phyloP scores from a whole-genome alignment of 2,329 filamentous ascomycete species.

The Xylariaceae sp. region DNA sequence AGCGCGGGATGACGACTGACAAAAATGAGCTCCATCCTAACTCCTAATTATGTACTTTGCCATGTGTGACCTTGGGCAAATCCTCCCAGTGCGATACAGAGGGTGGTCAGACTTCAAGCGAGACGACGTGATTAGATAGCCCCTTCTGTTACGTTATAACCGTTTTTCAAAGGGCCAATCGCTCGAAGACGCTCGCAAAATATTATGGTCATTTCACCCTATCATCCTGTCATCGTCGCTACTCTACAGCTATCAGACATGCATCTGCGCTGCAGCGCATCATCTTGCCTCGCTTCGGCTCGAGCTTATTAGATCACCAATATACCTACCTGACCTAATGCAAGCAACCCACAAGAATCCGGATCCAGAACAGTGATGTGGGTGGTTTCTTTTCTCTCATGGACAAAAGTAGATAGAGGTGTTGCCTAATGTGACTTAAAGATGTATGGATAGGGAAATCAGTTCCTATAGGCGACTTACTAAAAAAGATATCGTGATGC shows the following conservation, averaged over 20 bases:
- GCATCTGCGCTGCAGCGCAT: conserved; percentile 9
- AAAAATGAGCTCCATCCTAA: background rate
- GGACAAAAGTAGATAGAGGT: conserved; percentile 18
- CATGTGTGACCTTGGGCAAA: conserved; percentile 18
- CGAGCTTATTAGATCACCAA: background rate
- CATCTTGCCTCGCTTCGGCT: conserved; percentile 9
- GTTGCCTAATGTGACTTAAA: conserved; percentile 15
- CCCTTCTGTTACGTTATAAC: background rate
- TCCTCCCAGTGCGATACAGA: too few relatives aligned
- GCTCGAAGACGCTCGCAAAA: too few relatives aligned
- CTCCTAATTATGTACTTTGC: conserved; percentile 10
- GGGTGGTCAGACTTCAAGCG: conserved; percentile 23
- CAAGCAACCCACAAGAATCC: background rate
- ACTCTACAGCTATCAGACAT: conserved; percentile 1
- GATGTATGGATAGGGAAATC: conserved; percentile 22
- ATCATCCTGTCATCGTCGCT: conserved; percentile 3
- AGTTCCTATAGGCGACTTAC: background rate
- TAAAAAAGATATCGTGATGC: conserved; percentile 20
- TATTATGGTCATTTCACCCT: too few relatives aligned
- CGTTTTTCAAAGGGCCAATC: too few relatives aligned
- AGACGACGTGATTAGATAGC: background rate
- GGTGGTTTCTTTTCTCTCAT: background rate
- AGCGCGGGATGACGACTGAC: background rate
- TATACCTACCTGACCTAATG: too few relatives aligned
- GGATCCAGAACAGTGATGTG: background rate